A percentile compares a stretch with the other conserved stretches of the same genome.
Conservation (phyloP, 2,329 filamentous ascomycete genomes). For the Nemania sp. region DNA sequence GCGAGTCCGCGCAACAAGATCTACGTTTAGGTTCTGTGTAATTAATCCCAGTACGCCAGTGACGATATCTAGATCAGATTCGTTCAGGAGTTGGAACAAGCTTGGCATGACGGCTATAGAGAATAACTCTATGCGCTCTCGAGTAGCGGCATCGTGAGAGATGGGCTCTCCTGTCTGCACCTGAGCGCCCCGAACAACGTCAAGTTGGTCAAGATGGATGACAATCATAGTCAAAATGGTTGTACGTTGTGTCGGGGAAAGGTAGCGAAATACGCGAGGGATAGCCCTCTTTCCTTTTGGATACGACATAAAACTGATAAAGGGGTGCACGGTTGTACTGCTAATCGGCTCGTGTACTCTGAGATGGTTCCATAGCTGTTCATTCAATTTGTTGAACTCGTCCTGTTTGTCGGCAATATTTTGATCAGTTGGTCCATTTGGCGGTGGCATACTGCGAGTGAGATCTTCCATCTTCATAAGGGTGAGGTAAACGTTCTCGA, state of each 20-base stretch:
- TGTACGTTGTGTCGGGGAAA: conserved; percentile 90
- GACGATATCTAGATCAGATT: conserved; percentile 90
- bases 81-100: conserved; percentile 88
- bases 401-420: conserved; percentile 79
- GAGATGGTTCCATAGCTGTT: conserved; percentile 84
- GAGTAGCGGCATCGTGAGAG: conserved; percentile 77
- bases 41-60: conserved; percentile 89
- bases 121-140: conserved; percentile 94
- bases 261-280: conserved; percentile 92
- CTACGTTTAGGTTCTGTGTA: conserved; percentile 83
- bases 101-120: conserved; percentile 88
- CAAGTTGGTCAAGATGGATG: conserved; percentile 90
- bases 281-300: conserved; percentile 97
- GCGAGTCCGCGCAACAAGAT: conserved; percentile 85
- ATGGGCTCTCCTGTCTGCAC: conserved; percentile 78
- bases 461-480: conserved; percentile 96
- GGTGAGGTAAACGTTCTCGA: conserved; percentile 87
- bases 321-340: conserved; percentile 83
- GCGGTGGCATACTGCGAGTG: conserved; percentile 80
- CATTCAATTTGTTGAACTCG: conserved; percentile 86
- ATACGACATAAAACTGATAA: conserved; percentile 95
- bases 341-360: conserved; percentile 95
- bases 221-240: conserved; percentile 97
- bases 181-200: conserved; percentile 86
- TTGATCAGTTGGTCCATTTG: conserved; percentile 72